Evolutionary conservation across 805 yeast species (phyloP).

Genomic region (Barnettozyma botsteinii): DNA sequence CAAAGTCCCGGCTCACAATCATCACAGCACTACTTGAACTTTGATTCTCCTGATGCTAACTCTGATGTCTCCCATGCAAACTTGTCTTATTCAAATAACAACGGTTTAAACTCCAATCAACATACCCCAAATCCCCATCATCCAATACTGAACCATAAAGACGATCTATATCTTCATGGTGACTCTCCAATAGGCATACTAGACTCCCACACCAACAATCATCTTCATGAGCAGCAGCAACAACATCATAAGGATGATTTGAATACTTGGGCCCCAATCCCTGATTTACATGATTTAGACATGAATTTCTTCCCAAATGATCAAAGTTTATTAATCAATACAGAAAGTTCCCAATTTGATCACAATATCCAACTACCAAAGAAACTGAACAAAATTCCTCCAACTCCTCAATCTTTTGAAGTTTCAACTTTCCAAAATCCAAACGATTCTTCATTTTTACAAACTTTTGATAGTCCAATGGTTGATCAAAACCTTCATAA

Average conservation of each 20-base stretch:
- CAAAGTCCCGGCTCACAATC: constrained; percentile 7
- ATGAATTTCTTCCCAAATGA: constrained; percentile 12
- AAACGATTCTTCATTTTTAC: constrained; percentile 8
- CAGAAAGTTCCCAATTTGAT: background rate
- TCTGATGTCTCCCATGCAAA: constrained; percentile 9
- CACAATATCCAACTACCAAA: background rate
- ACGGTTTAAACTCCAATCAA: background rate
- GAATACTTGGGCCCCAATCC: constrained; percentile 10
- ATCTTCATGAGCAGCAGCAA: constrained; percentile 3
- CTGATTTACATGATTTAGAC: constrained; percentile 14
- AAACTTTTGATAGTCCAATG: constrained; percentile 17
- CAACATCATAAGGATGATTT: constrained; percentile 3
- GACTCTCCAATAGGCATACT: constrained; percentile 13
- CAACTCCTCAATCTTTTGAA: constrained; percentile 23
- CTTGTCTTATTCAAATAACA: background rate
- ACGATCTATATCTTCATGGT: constrained; percentile 4
- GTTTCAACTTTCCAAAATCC: constrained; percentile 8
- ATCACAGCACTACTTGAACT: constrained; percentile 13
- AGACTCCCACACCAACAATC: constrained; percentile 7
- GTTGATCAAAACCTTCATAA: constrained; percentile 9
- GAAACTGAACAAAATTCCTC: constrained; percentile 12
- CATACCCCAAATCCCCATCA: constrained; percentile 3
- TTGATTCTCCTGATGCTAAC: constrained; percentile 18
- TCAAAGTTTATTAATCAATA: background rate
- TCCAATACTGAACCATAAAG: background rate